Conservation (phyloP, 2,329 filamentous ascomycete species). For the Pezicula radicicola region DNA sequence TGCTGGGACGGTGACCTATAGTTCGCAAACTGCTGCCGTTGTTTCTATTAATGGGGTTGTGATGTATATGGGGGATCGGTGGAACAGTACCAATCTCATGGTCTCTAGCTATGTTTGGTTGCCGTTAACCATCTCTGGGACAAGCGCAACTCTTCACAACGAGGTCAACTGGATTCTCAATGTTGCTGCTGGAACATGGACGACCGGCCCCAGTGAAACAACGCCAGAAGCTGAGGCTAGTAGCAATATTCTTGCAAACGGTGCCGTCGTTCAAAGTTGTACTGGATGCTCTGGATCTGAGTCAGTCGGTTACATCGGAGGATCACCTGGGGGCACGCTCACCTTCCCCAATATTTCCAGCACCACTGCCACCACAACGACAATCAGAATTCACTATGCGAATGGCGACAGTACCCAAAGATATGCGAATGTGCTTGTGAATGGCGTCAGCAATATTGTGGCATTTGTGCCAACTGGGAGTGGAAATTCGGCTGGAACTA, state of each 20-base stretch:
- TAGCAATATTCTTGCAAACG: constrained; percentile 35
- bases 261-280: constrained; percentile 45
- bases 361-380: constrained; percentile 41
- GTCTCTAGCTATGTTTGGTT: constrained; percentile 64
- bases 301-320: constrained; percentile 54
- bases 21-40: constrained; percentile 59
- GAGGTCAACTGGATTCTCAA: constrained; percentile 53
- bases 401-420: constrained; percentile 53
- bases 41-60: constrained; percentile 37
- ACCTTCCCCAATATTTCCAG: constrained; percentile 45
- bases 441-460: constrained; percentile 45
- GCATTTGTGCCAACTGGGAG: constrained; percentile 51
- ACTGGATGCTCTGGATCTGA: constrained; percentile 45
- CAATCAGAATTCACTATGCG: constrained; percentile 50
- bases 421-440: constrained; percentile 52
- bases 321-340: constrained; percentile 40
- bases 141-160: constrained; percentile 47
- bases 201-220: constrained; percentile 40
- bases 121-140: constrained; percentile 51
- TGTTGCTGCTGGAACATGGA: constrained; percentile 39
- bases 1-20: constrained; percentile 52
- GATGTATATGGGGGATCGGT: constrained; percentile 65
- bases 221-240: constrained; percentile 49
- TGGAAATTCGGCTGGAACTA: constrained; percentile 41
- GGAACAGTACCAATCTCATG: constrained; percentile 57